phyloP scores from a whole-genome alignment of 805 yeast species.

The Zygoascus flipseniorum region DNA sequence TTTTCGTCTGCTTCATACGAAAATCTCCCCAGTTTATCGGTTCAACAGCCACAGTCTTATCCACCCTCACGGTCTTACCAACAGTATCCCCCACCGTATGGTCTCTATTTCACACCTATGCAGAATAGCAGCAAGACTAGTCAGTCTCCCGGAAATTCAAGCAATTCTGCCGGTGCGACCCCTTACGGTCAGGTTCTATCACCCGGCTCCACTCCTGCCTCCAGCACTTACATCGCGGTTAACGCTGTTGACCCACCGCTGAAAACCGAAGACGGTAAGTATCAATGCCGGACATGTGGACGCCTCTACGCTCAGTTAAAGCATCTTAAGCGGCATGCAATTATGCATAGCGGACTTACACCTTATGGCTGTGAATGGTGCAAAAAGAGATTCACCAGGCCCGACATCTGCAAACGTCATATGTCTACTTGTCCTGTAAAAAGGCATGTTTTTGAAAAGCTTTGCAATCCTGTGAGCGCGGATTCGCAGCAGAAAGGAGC shows the following conservation, averaged over 20 bases:
- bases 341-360: neutral
- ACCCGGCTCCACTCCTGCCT: neutral
- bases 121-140: neutral
- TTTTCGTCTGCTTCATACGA: neutral
- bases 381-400: neutral
- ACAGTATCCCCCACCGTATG: neutral
- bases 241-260: neutral
- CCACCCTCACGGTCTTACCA: neutral
- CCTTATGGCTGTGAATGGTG: conserved; percentile 3
- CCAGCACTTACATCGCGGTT: neutral
- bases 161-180: neutral
- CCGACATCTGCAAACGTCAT: conserved; percentile 4
- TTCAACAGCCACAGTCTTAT: neutral
- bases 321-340: conserved; percentile 2
- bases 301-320: conserved; percentile 1
- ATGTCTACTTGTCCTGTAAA: conserved; percentile 34
- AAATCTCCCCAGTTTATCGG: neutral
- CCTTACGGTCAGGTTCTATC: neutral
- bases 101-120: neutral
- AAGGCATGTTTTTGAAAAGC: conserved; percentile 30
- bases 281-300: neutral
- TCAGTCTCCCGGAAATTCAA: neutral
- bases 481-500: neutral
- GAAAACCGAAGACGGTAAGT: neutral
- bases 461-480: neutral